Percentiles rank a stretch among this genome's conserved stretches.
These are phyloP conservation scores for Clathrospora elynae DNA, from an alignment of 2,329 filamentous ascomycete genomes.

Conservation along the genomic window DNA sequence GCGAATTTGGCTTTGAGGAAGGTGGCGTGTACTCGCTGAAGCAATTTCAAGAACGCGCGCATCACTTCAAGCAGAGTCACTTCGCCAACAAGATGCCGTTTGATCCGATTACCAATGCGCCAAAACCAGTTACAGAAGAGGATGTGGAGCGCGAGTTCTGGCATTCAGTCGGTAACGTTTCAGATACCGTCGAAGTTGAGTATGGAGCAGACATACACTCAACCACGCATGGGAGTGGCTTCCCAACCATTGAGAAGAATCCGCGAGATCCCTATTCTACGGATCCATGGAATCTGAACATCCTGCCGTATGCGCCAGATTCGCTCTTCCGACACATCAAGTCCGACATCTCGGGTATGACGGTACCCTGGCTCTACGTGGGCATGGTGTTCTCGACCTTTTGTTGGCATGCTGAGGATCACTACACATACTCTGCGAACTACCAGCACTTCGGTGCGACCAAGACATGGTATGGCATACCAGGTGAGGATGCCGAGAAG, in stretches of 20 bases:
- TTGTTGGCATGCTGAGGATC: slow-evolving; percentile 99
- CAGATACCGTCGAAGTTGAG: slow-evolving; percentile 95
- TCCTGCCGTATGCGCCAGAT: slow-evolving; percentile 86
- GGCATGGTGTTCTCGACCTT: slow-evolving; percentile 99
- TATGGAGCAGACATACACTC: slow-evolving; percentile 98
- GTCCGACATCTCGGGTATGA: slow-evolving; percentile 98
- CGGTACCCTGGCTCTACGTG: slow-evolving; percentile 97
- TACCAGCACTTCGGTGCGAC: slow-evolving; percentile 98
- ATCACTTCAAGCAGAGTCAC: slow-evolving; percentile 91
- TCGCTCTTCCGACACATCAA: slow-evolving; percentile 97
- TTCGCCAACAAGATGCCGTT: slow-evolving; percentile 90
- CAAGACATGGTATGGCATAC: slow-evolving; percentile 99
- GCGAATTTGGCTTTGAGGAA: slow-evolving; percentile 96
- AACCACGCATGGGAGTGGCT: slow-evolving; percentile 95
- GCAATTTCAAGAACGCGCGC: slow-evolving; percentile 94
- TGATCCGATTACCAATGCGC: slow-evolving; percentile 80
- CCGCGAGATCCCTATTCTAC: slow-evolving; percentile 84
- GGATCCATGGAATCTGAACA: slow-evolving; percentile 95
- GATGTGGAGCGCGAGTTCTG: slow-evolving; percentile 97
- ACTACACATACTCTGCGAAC: slow-evolving; percentile 96
- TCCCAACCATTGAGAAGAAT: slow-evolving; percentile 90
- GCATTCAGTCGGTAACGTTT: slow-evolving; percentile 89
- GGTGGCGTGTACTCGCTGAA: slow-evolving; percentile 93
- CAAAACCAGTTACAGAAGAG: slow-evolving; percentile 84
- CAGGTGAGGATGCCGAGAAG: slow-evolving; percentile 87